phyloP scores from a whole-genome alignment of 805 yeast genomes.

The Lipomyces spencermartinsiae region DNA sequence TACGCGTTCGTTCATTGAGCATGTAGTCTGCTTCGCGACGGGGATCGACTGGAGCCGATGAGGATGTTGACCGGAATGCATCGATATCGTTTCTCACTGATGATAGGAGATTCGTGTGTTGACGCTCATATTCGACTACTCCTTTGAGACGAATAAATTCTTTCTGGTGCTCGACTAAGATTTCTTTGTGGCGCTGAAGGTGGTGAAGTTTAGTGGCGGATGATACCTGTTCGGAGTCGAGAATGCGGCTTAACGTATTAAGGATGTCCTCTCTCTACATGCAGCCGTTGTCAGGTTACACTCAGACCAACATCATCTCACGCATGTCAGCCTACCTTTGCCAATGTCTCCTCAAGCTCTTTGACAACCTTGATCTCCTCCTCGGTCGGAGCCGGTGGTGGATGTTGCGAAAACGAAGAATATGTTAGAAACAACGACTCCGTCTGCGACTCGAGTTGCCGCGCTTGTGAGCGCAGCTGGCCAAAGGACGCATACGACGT shows the following conservation, averaged over 20 bases:
- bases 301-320: slow-evolving; percentile 25
- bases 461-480: slow-evolving; percentile 70
- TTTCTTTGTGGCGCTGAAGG: slow-evolving; percentile 79
- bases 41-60: slow-evolving; percentile 34
- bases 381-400: slow-evolving; percentile 55
- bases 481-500: slow-evolving; percentile 54
- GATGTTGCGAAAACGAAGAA: slow-evolving; percentile 60
- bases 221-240: slow-evolving; percentile 62
- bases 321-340: slow-evolving; percentile 46
- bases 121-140: slow-evolving; percentile 73
- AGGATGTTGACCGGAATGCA: slow-evolving; percentile 57
- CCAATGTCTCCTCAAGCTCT: slow-evolving; percentile 59
- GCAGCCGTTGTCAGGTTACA: neutral
- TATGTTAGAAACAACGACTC: slow-evolving; percentile 58
- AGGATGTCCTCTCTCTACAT: slow-evolving; percentile 59
- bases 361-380: slow-evolving; percentile 56
- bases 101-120: slow-evolving; percentile 72
- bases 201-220: slow-evolving; percentile 82
- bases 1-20: slow-evolving; percentile 75
- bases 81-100: slow-evolving; percentile 82
- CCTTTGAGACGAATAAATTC: slow-evolving; percentile 65
- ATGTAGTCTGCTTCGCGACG: slow-evolving; percentile 70
- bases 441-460: slow-evolving; percentile 74
- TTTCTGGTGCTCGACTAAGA: slow-evolving; percentile 69
- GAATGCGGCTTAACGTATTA: slow-evolving; percentile 56